Evolutionary conservation across 2,329 filamentous ascomycete species (phyloP), one percentile per base, ranked within the genome.

Genomic region (Exserohilum turcica): DNA sequence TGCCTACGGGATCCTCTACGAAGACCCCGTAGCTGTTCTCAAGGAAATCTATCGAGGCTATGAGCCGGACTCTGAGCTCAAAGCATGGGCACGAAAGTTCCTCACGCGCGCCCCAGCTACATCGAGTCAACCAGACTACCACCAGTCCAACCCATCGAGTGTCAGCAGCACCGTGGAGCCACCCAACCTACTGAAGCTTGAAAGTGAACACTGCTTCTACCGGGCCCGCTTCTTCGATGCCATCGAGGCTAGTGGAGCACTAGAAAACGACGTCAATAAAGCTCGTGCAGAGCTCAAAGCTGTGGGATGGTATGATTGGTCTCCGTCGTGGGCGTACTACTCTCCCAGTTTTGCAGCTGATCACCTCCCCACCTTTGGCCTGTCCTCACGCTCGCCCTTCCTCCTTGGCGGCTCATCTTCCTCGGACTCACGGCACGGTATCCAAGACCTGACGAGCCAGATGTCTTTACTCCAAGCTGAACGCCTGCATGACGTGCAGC

Each of bases 1-100:
- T 45, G 43, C 56, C 0, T 66, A 74, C 32, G 56, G 59, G 12
- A 52, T 61, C 32, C 72, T 71, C 2, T 53, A 59, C 27, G 74
- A 77, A 46, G 69, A 77, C 42, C 74, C 75, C 9, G 63, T 78
- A 21, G 51, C 43, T 6, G 51, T 72, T 0, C 67, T 78, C n/a
- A 52, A 59, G 27, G 68, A 66, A 19, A 63, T 78, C 18, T 78
- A 78, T 55, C 55, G 46, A 15, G 60, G 54, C 29, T 36, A 32
- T 1, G 64, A 70, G 36, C 65, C 66, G 4, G 60, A 68, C 15
- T 39, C 51, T 0, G 61, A 65, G 13, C 54, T 70, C 6, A 59
- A 64, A 27, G 27, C 18, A 2, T 72, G 67, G 65, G 57, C 51
- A 12, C 49, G 58, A 15, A 59, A 60, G 24, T 71, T 70, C 37